Evolutionary conservation across 2,329 filamentous ascomycete species (phyloP), one percentile per base, ranked within the genome.

Genomic region (Neofusicoccum umdonicola): DNA sequence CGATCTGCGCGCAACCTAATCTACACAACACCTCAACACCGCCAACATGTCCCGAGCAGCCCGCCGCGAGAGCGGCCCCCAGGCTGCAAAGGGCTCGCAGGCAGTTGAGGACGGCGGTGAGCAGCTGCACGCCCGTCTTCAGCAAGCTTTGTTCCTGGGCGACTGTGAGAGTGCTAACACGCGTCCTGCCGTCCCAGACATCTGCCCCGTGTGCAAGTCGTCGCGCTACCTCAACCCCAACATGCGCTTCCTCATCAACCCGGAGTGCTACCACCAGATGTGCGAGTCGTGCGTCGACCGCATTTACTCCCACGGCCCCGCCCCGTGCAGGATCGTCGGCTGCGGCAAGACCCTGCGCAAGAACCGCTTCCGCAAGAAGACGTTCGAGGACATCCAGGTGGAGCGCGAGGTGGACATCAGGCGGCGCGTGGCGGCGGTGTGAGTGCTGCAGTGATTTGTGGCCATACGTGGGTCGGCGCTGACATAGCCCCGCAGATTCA

Each of bases 191-290:
- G 51, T 62, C 66, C 67, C 72, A 81, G 93, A 97, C 79, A 90
- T 93, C 74, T 99, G 95, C 81, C 95, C 94, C 65, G 92, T 98
- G 70, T 99, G 95, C 90, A 97, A 97, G 81, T 96, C 93, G 66
- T 92, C 91, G 66, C 91, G 93, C 69, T 98, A 98, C 82, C 90
- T 98, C 73, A 97, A 97, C 82, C 89, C 88, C 67, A 90, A 93
- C 80, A 93, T 99, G 86, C 86, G 90, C 69, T 98, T 99, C 80
- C 90, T 95, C 71, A 93, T 99, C 81, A 97, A 98, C 77, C 92
- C 94, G 8, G 93, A 96, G 83, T 99, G 95, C 85, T 99, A 99
- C 83, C 95, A 99, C 83, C 92, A 92, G 70, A 98, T 99, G 92
- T 99, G 95, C 83, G 90, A 92, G 77, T 93, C 91, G 65, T 99